Conservation (phyloP, 768 basidiomycete species). For the Termitomyces sp. region DNA sequence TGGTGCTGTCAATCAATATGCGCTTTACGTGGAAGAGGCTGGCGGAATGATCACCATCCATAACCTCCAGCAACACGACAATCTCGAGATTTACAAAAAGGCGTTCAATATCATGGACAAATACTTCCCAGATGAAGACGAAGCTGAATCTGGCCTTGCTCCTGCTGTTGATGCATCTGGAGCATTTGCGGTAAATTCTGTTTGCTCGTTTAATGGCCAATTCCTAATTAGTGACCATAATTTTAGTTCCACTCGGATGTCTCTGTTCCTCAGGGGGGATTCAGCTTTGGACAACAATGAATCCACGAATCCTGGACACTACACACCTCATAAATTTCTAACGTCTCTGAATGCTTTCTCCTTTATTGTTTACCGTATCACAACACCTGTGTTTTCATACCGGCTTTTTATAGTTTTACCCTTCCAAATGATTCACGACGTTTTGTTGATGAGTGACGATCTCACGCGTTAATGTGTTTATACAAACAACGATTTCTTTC, state of each 20-base stretch:
- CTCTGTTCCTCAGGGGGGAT: conserved; percentile 90
- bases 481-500: not conserved
- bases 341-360: not conserved
- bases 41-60: conserved; percentile 99
- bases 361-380: not conserved
- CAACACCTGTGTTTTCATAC: conserved; percentile 1
- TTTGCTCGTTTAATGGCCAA: conserved; percentile 7
- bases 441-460: not conserved
- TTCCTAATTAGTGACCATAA: conserved; percentile 5
- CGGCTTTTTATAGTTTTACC: conserved; percentile 12
- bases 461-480: not conserved
- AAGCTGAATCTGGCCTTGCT: conserved; percentile 81
- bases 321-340: no score
- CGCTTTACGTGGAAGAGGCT: conserved; percentile 93
- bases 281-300: conserved; percentile 81
- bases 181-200: conserved; percentile 62
- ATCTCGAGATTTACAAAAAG: conserved; percentile 99
- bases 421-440: conserved; percentile 3
- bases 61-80: conserved; percentile 99
- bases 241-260: conserved; percentile 80
- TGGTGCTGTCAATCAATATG: conserved; percentile 88
- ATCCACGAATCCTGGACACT: not conserved
- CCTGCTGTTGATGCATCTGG: conserved; percentile 72
- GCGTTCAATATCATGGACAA: conserved; percentile 98
- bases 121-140: conserved; percentile 98